These are phyloP conservation scores for Chalciporus pseudorubinellus DNA, from an alignment of 768 basidiomycete genomes.

Conservation along the genomic window DNA sequence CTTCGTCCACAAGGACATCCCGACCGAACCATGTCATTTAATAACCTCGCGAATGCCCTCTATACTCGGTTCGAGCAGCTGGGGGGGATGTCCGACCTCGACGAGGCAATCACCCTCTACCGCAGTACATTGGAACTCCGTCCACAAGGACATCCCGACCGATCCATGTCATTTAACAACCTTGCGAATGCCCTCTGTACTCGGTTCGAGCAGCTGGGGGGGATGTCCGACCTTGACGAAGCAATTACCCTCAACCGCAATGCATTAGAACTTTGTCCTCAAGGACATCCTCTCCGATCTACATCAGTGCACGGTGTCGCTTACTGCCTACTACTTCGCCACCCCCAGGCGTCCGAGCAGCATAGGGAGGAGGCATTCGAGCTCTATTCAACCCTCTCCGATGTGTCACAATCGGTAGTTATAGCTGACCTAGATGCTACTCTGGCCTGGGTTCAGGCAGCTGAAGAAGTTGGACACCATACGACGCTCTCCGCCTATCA, in stretches of 20 bases:
- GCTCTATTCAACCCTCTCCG: neutral
- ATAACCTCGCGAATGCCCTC: neutral
- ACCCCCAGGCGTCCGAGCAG: neutral
- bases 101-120: neutral
- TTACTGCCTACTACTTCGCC: neutral
- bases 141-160: neutral
- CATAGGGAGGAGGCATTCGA: neutral
- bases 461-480: conserved; percentile 1
- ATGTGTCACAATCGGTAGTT: neutral
- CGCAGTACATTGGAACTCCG: neutral
- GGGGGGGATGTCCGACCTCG: neutral
- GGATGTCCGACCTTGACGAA: neutral
- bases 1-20: neutral
- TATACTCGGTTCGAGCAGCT: neutral
- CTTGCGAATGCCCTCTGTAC: neutral
- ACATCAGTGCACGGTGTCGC: neutral
- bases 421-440: neutral
- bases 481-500: conserved; percentile 11
- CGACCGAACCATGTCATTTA: neutral
- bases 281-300: neutral
- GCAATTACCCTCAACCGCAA: neutral
- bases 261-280: neutral
- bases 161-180: neutral
- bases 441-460: neutral
- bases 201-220: neutral